Base-by-base conservation (phyloP, 805 yeast genomes). In the Starmera pachycereana region DNA sequence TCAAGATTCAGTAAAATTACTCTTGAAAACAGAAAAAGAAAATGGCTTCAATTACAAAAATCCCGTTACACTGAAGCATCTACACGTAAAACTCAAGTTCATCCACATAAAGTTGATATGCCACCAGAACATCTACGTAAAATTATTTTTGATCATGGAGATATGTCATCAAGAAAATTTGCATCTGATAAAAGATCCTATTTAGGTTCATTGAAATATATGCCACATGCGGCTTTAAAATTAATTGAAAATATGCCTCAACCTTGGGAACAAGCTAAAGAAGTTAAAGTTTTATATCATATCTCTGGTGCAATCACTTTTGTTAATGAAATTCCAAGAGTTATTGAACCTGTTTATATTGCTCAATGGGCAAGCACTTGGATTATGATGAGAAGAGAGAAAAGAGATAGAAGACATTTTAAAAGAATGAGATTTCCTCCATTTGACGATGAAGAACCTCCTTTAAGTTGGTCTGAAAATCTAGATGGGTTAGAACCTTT, bases 281-380 rank as follows among this genome's bases (percentile, higher is more conserved):
- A 84, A 35, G 97, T 92, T 18, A 77, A 74, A 42, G 97, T 90
- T 7, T 60, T 90, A 33, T 92, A 92, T 57, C 99, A 92, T 54
- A 72, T 73, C 16, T 77, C 92, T 0, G 98, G 98, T 22, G 97
- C 98, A 12, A 81, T 92, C 14, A 87, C 98, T 0, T 88, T 92
- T 67, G 96, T 92, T 16, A 81, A 90, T 57, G 97, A 92, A 56
- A 70, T 74, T 4, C 97, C 97, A 0, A 67, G 95, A 49, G 97
- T 92, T 4, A 81, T 87, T 13, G 95, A 85, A 53, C 96, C 97
- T 0, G 80, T 88, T 2, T 92, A 85, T 56, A 72, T 72, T 8
- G 95, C 98, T 0, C 97, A 89, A 58, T 92, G 99, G 99, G 89
- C 96, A 1, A 71, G 94, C 1, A 72, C 77, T 66, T 92, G 97